Base-by-base conservation (phyloP, 305 asterid genomes). In the Solanum chacoense region DNA sequence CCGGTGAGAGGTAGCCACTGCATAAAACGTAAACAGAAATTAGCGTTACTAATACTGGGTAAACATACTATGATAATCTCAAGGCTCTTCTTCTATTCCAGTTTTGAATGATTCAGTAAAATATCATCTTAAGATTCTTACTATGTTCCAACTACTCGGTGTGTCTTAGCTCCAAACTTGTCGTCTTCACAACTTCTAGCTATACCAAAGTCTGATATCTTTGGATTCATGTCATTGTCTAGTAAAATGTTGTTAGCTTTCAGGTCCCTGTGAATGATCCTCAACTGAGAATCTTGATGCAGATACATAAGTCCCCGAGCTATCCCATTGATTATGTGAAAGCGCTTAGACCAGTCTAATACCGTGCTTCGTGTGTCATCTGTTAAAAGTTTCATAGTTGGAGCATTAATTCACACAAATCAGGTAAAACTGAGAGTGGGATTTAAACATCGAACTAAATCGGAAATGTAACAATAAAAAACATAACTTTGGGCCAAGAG, bases 1-100 rank as follows among this genome's bases (percentile, higher is more conserved):
- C 91, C 2, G 93, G 93, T 59, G 93, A 87, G 90, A 92, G 91
- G 20, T 92, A 92, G 13, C 92, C 91, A 42, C 91, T 90, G 86
- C 89, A 81, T 11, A 71, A 20, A 12, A 50, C 3, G 29, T 28
- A 18, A 11, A 6, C 37, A 81, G 11, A 29, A 8, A 45, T 28
- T 28, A 80, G 71, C 69, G 3, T 42, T 42, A 80, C 36, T 18
- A 3, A 80, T 80, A 28, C 37, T 8, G 85, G 38, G 11, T 50
- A 80, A 45, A 10, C 72, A 18, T 81, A 45, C 71, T 45, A 29
- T 42, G 69, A 28, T 40, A 42, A 42, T 80, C 55, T 78, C 85
- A 40, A 80, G 26, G 24, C 16, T 38, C 35, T 77, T 36, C 84
- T 26, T 24, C 35, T 38, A 38, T 78, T 78, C 85, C 35, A 79